Evolutionary conservation across 495 filamentous ascomycete genomes (phyloP), one percentile per base, ranked within the genome.

Genomic region (Schizothecium vesticola): DNA sequence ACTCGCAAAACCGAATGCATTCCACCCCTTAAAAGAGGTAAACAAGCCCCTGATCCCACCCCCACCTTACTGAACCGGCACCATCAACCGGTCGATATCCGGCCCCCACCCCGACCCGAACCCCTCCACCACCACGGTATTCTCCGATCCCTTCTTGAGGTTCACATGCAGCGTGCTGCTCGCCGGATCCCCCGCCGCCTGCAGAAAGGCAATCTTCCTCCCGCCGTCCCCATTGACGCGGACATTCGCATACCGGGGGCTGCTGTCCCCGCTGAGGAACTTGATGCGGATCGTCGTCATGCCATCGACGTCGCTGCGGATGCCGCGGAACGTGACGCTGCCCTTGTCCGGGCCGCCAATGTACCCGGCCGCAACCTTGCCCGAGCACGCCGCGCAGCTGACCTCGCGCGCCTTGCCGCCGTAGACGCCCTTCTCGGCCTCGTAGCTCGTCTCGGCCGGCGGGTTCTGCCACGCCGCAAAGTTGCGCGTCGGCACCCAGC

Each of bases 1-100:
- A 13, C 31, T 33, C 31, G 31, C 29, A 13, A 43, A 43, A 12
- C 13, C 33, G 5, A n/a, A 51, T 51, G 16, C 16, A 51, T 51
- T 51, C 43, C 16, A 51, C 43, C 43, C 43, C 43, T 36, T 8
- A n/a, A 51, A 8, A 28, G 26, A n/a, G n/a, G n/a, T n/a, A 51
- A 51, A 51, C 43, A 51, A 51, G 43, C 43, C 43, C 43, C 43
- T 51, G 43, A 51, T 1, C 7, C 6, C 19, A 19, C 16, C 19
- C 43, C 43, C 43, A 9, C 43, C 12, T 59, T 65, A 74, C 70
- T 72, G 61, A 11, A 78, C 72, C 12, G 86, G 86, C 4, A 88
- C 86, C 73, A 87, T 79, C 66, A 88, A 72, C 11, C 82, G 74
- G 73, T 88, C 85, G 19, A 88, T 70, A 80, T 88, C 84, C n/a